These are phyloP conservation scores for Thielaviopsis populi DNA, from an alignment of 2,329 filamentous ascomycete genomes.

Conservation along the genomic window DNA sequence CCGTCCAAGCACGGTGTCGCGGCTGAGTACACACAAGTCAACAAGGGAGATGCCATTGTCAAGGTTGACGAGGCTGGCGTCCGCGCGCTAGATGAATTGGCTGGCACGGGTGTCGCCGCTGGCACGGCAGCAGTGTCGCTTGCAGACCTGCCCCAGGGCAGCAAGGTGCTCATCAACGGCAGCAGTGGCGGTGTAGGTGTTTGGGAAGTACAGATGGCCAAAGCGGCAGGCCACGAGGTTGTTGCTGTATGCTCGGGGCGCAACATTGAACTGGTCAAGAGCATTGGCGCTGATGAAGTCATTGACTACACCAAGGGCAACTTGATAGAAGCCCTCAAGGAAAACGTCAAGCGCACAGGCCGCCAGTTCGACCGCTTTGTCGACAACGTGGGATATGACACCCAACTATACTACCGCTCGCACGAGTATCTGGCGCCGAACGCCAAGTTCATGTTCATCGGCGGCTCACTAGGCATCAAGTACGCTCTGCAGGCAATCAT, in stretches of 20 bases:
- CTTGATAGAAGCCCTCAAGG: conserved; percentile 32
- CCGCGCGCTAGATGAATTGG: conserved; percentile 34
- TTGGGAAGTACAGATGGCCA: conserved; percentile 50
- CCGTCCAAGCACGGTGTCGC: conserved; percentile 27
- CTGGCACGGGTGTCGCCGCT: conserved; percentile 32
- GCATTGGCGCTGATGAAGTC: conserved; percentile 48
- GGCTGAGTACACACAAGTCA: conserved; percentile 28
- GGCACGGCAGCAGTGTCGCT: conserved; percentile 18
- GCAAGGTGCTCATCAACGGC: conserved; percentile 49
- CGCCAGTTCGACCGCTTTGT: conserved; percentile 35
- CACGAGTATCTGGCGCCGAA: conserved; percentile 34
- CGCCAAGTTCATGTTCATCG: conserved; percentile 38
- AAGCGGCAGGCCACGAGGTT: conserved; percentile 44
- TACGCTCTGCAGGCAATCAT: conserved; percentile 20
- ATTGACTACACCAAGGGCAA: conserved; percentile 43
- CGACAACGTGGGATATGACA: conserved; percentile 44
- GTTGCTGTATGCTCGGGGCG: conserved; percentile 43
- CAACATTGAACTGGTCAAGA: conserved; percentile 42
- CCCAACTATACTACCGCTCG: conserved; percentile 37
- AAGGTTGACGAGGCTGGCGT: conserved; percentile 14
- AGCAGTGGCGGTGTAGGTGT: conserved; percentile 48
- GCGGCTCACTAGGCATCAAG: conserved; percentile 26
- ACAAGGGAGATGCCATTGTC: conserved; percentile 18
- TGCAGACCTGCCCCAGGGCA: conserved; percentile 26
- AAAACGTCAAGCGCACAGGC: conserved; percentile 25